phyloP scores from a whole-genome alignment of 257 asterid species.

The Solanum pinnatisectum region DNA sequence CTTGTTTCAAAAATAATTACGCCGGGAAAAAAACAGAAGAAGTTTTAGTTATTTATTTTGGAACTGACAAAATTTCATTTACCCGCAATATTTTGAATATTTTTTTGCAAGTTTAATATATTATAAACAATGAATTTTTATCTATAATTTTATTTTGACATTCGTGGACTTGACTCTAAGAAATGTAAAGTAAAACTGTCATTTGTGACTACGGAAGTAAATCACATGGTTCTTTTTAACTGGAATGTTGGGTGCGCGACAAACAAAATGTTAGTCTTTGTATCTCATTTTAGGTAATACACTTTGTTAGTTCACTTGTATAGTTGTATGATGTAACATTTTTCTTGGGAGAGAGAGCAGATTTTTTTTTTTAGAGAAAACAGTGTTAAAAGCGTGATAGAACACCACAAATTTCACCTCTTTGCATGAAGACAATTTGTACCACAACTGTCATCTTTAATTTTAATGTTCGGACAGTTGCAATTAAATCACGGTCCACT shows the following conservation, averaged over 20 bases:
- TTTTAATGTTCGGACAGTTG: not conserved
- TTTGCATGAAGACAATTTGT: not conserved
- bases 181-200: no score
- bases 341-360: not conserved
- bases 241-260: not conserved
- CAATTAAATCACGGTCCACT: not conserved
- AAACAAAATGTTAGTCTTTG: not conserved
- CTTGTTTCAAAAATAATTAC: not conserved
- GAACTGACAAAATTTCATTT: not conserved
- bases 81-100: not conserved
- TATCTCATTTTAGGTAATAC: not conserved
- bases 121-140: no score
- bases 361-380: not conserved
- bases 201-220: no score
- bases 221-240: no score
- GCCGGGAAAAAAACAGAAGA: rapidly evolving
- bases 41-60: not conserved
- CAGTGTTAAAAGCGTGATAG: not conserved
- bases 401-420: not conserved
- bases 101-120: not conserved
- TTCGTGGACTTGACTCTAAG: no score
- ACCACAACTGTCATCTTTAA: no score
- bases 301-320: not conserved
- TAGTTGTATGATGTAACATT: not conserved
- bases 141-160: no score